Conservation (phyloP, 2,329 filamentous ascomycete genomes). For the Sarocladium oryzae region DNA sequence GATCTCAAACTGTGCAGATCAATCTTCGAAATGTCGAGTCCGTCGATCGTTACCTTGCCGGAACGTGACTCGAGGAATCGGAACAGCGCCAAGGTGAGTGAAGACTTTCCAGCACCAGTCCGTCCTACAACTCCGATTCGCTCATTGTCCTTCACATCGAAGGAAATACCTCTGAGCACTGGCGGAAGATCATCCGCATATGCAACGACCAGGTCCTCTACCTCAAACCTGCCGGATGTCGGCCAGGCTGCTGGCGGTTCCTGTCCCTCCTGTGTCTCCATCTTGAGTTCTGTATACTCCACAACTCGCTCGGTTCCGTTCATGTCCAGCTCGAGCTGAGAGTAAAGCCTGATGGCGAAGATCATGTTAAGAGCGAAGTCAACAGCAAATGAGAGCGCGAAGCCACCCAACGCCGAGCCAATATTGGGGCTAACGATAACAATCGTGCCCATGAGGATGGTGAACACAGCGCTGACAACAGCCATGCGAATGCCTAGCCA, state of each 20-base stretch:
- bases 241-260: slow-evolving; percentile 69
- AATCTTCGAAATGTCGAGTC: slow-evolving; percentile 67
- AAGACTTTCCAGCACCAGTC: slow-evolving; percentile 73
- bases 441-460: slow-evolving; percentile 56
- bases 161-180: slow-evolving; percentile 63
- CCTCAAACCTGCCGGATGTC: slow-evolving; percentile 63
- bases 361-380: slow-evolving; percentile 60
- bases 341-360: slow-evolving; percentile 61
- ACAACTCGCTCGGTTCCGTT: slow-evolving; percentile 70
- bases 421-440: slow-evolving; percentile 56
- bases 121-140: slow-evolving; percentile 71
- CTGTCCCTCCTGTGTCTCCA: slow-evolving; percentile 56
- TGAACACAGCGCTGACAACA: slow-evolving; percentile 62
- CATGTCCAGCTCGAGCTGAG: slow-evolving; percentile 70
- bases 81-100: slow-evolving; percentile 68
- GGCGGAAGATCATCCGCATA: slow-evolving; percentile 68
- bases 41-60: slow-evolving; percentile 64
- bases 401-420: slow-evolving; percentile 65
- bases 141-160: slow-evolving; percentile 60
- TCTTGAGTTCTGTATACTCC: slow-evolving; percentile 65
- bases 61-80: slow-evolving; percentile 65
- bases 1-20: slow-evolving; percentile 63
- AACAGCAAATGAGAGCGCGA: slow-evolving; percentile 67
- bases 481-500: slow-evolving; percentile 73
- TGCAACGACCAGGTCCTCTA: slow-evolving; percentile 63